Conservation (phyloP, 345 rosid species). For the Arabis alpina region DNA sequence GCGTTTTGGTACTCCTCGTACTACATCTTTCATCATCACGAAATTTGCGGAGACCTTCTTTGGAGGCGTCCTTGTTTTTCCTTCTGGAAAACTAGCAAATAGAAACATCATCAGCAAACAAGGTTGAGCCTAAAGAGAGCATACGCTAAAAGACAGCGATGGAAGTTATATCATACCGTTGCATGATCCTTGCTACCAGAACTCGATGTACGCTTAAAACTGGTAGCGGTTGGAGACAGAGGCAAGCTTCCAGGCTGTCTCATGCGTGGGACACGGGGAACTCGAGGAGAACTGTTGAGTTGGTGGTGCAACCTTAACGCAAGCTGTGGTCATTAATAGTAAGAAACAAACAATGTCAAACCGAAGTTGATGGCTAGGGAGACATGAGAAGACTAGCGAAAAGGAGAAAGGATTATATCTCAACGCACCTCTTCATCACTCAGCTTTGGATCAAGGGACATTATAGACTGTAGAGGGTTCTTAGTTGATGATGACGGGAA, state of each 20-base stretch:
- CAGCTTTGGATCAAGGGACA: slow-evolving; percentile 56
- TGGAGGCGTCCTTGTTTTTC: slow-evolving; percentile 73
- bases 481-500: slow-evolving; percentile 57
- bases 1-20: slow-evolving; percentile 55
- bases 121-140: slow-evolving; percentile 6
- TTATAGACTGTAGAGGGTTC: slow-evolving; percentile 54
- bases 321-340: slow-evolving; percentile 63
- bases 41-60: slow-evolving; percentile 51
- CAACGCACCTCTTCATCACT: slow-evolving; percentile 91
- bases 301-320: slow-evolving; percentile 97
- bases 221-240: slow-evolving; percentile 71
- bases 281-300: slow-evolving; percentile 98
- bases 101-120: slow-evolving; percentile 35
- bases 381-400: slow-evolving; percentile 2
- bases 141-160: neutral
- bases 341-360: slow-evolving; percentile 31
- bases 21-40: slow-evolving; percentile 66
- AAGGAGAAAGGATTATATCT: slow-evolving; percentile 20
- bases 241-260: slow-evolving; percentile 86
- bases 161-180: slow-evolving; percentile 53
- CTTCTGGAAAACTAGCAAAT: slow-evolving; percentile 66
- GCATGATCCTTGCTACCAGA: slow-evolving; percentile 74
- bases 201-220: slow-evolving; percentile 73
- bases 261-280: slow-evolving; percentile 95
- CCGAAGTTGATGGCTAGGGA: neutral